Base-by-base conservation (phyloP, 768 basidiomycete genomes). In the Butyriboletus loyo region DNA sequence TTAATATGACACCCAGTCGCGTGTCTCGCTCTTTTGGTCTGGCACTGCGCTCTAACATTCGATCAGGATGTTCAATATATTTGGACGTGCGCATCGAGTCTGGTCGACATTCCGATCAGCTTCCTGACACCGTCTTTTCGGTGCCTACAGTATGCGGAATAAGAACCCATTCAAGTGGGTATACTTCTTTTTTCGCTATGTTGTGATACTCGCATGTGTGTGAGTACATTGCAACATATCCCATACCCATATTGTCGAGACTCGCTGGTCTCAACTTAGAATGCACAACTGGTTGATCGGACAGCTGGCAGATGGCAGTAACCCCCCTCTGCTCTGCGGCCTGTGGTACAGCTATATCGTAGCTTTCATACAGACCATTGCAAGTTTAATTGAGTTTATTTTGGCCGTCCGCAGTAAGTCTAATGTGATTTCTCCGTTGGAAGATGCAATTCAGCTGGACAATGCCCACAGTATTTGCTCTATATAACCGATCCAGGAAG, bases 101-200 rank as follows among this genome's bases (percentile, higher is more conserved):
- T 49, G 0, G n/a, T 30, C 7, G 32, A 48, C 39, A 8, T 42
- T 30, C 10, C 6, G 4, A 7, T 22, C n/a, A 17, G 9, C 36
- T 42, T 25, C 5, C 34, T 43, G 31, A 58, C 7, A 7, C 25
- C 15, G 1, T 9, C 9, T 43, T 10, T 31, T 43, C 13, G n/a
- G 15, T 13, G 15, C 7, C 22, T 13, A n/a, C 32, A 72, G 66
- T 13, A 68, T 68, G 55, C 53, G 49, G 10, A 57, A 57, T 17
- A 44, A 22, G n/a, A 62, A 41, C 8, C 46, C 50, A 5, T 56
- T 64, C 27, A 73, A 67, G 47, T 72, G 72, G 70, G 17, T 65
- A 17, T 67, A 67, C 25, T 34, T 67, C n/a, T 59, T 62, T 42
- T 53, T 67, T 54, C 67, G 57, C n/a, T 69, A 69, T 53, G 35